Conservation (phyloP, 805 yeast species). For the Scheffersomyces coipomensis region DNA sequence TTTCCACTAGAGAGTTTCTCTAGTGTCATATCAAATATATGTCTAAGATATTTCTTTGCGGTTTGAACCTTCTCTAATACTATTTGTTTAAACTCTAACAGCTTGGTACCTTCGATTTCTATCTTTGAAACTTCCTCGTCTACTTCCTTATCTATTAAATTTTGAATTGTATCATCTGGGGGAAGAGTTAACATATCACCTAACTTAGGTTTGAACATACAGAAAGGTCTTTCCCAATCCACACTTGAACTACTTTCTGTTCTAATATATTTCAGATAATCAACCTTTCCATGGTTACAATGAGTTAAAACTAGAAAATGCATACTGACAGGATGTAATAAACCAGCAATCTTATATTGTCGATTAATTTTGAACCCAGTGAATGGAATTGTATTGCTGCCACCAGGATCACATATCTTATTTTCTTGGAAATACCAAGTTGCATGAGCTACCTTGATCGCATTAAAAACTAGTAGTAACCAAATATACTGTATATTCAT, state of each 20-base stretch:
- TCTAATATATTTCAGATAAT: constrained; percentile 37
- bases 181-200: constrained; percentile 11
- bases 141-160: not conserved
- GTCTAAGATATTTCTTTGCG: constrained; percentile 4
- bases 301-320: constrained; percentile 48
- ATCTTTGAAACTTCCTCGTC: not conserved
- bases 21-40: constrained; percentile 15
- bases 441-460: not conserved
- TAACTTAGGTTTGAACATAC: constrained; percentile 35
- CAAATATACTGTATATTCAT: not conserved
- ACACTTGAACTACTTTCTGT: constrained; percentile 34
- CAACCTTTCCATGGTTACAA: constrained; percentile 51
- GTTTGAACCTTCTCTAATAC: constrained; percentile 1
- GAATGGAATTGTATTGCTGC: constrained; percentile 32
- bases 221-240: constrained; percentile 49
- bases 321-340: constrained; percentile 30
- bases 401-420: constrained; percentile 31
- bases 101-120: constrained; percentile 1
- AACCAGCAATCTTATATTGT: constrained; percentile 40
- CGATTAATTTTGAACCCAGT: constrained; percentile 58
- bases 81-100: not conserved
- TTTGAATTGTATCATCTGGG: constrained; percentile 9
- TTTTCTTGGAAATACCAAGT: constrained; percentile 24
- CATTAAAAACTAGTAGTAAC: not conserved
- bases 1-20: constrained; percentile 15